Base-by-base conservation (phyloP, 805 yeast species). In the Wickerhamiella cacticola region DNA sequence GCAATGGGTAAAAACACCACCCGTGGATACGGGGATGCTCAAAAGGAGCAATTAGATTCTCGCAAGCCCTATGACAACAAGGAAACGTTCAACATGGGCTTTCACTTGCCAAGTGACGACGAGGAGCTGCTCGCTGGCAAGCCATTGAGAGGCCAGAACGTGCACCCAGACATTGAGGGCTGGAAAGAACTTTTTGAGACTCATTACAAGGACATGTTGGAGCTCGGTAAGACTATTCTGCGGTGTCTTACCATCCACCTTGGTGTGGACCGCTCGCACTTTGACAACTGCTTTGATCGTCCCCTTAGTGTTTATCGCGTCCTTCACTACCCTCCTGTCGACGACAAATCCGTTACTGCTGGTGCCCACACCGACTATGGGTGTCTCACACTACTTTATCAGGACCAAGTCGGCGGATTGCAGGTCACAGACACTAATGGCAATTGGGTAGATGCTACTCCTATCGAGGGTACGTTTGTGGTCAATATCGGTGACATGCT, bases 291-390 rank as follows among this genome's bases (percentile, higher is more conserved):
- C 25, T 78, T 66, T 60, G 75, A 75, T 54, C 67, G 65, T 49
- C 72, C 74, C 48, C 71, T 70, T 46, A 68, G 72, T 50, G 76
- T 76, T 56, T 74, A 78, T 69, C 77, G 78, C 53, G 57, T 78
- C n/a, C 69, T 78, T 26, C 71, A 74, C 22, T 78, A 78, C 54
- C 82, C 82, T 3, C 77, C 73, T 46, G 55, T 50, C 2, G 41
- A 44, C n/a, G 44, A 50, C 15, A 16, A 24, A 6, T 25, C 29
- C 2, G 23, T 39, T 16, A 81, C 81, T 1, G 74, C 71, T 19
- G 82, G 83, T 1, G 79, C 82, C 2, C 86, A 80, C 56, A 70
- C 82, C 49, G 87, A 80, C 56, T 74, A 78, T 3, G 82, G 77
- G 46, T 67, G 79, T 54, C 55, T 79, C 22, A 78, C 83, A 0